A percentile compares a stretch with the other conserved stretches of the same genome.
Conservation (phyloP, 1,284 basidiomycete genomes). For the Tilletia indica region DNA sequence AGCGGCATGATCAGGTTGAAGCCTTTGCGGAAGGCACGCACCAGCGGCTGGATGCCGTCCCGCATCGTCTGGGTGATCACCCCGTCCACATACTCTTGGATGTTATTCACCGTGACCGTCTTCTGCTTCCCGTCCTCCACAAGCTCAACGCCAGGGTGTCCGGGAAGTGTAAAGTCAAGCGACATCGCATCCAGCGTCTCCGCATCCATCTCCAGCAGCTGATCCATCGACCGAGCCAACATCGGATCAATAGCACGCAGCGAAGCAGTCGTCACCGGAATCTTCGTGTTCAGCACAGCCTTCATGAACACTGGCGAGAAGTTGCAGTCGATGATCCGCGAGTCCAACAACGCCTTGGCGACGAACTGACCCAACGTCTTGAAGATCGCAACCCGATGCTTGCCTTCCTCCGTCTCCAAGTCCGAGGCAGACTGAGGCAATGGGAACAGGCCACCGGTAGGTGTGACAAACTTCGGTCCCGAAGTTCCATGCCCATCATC, state of each 20-base stretch:
- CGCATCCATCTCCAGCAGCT: constrained; percentile 68
- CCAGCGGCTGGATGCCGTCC: constrained; percentile 45
- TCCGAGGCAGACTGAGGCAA: constrained; percentile 72
- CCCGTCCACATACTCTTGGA: constrained; percentile 79
- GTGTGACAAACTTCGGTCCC: constrained; percentile 49
- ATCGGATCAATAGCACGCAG: constrained; percentile 73
- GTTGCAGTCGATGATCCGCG: constrained; percentile 91
- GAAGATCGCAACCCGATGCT: constrained; percentile 68
- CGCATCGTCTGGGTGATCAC: constrained; percentile 55
- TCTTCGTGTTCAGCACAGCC: constrained; percentile 77
- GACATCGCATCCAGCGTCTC: constrained; percentile 75
- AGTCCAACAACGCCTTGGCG: constrained; percentile 96
- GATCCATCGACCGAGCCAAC: constrained; percentile 79
- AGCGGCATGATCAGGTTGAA: constrained; percentile 82
- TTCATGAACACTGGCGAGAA: constrained; percentile 91
- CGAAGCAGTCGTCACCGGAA: constrained; percentile 75
- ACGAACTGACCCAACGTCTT: constrained; percentile 91
- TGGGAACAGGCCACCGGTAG: constrained; percentile 84
- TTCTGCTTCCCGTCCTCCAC: constrained; percentile 77
- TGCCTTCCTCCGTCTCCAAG: constrained; percentile 28
- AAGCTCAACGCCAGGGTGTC: constrained; percentile 81
- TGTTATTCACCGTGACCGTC: constrained; percentile 77
- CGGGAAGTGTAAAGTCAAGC: constrained; percentile 93
- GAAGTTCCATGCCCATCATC: constrained; percentile 67
- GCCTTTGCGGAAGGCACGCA: constrained; percentile 56